Percentiles rank a stretch among this genome's conserved stretches.
Conservation (phyloP, 768 basidiomycete genomes). For the Kwoniella botswanensis region DNA sequence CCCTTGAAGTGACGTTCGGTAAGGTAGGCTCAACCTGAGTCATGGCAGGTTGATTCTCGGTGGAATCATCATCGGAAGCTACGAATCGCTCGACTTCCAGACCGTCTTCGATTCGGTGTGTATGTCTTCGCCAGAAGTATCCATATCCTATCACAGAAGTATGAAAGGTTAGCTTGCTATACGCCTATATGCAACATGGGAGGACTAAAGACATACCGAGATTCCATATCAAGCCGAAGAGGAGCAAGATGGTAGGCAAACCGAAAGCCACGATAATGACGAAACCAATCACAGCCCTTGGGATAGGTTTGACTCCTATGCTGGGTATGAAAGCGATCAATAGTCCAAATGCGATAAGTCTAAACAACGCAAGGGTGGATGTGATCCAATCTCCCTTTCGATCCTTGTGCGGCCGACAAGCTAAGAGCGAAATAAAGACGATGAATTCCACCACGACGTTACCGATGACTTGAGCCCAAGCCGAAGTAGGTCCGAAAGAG, state of each 20-base stretch:
- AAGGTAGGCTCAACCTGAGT: conserved; percentile 31
- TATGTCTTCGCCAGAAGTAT: conserved; percentile 52
- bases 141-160: conserved; percentile 45
- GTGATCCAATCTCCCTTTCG: conserved; percentile 73
- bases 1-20: conserved; percentile 11
- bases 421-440: conserved; percentile 64
- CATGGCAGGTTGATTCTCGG: conserved; percentile 42
- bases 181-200: not conserved
- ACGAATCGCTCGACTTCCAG: conserved; percentile 49
- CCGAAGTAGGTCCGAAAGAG: conserved; percentile 64
- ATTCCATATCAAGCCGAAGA: conserved; percentile 70
- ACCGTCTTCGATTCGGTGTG: conserved; percentile 56
- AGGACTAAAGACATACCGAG: conserved; percentile 33
- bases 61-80: conserved; percentile 45
- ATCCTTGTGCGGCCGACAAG: conserved; percentile 69
- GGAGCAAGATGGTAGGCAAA: conserved; percentile 70
- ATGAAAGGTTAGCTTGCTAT: not conserved
- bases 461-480: conserved; percentile 71
- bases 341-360: conserved; percentile 72
- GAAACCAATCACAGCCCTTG: conserved; percentile 79
- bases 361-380: conserved; percentile 69
- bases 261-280: conserved; percentile 74
- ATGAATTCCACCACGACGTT: conserved; percentile 71
- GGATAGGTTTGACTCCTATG: conserved; percentile 72
- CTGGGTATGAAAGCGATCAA: conserved; percentile 77